phyloP scores from a whole-genome alignment of 768 basidiomycete genomes.

The Leccinum subgranulosum region DNA sequence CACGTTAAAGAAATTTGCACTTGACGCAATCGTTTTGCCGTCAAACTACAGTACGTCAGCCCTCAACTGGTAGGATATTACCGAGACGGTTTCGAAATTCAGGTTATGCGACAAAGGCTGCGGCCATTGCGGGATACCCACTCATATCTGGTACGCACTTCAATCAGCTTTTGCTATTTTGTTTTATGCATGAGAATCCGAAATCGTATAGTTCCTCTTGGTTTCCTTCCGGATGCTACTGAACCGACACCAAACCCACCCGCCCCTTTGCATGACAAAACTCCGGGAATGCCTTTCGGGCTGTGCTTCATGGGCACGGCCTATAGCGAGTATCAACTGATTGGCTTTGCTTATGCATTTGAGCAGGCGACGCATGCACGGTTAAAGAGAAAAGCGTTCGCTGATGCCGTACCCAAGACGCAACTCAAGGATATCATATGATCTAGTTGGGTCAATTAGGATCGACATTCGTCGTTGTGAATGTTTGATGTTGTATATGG shows the following conservation, averaged over 20 bases:
- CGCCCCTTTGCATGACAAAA: constrained; percentile 34
- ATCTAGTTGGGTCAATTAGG: background rate
- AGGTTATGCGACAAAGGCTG: constrained; percentile 27
- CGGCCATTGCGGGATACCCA: constrained; percentile 38
- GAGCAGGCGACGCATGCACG: constrained; percentile 57
- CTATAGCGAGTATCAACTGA: constrained; percentile 42
- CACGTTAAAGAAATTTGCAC: constrained; percentile 40
- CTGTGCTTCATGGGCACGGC: constrained; percentile 44
- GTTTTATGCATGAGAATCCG: constrained; percentile 29
- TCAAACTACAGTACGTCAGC: constrained; percentile 14
- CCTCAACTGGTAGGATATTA: background rate
- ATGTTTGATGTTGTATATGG: background rate
- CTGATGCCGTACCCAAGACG: constrained; percentile 54
- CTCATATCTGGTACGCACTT: constrained; percentile 29
- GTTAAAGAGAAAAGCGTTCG: constrained; percentile 43
- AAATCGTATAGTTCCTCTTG: constrained; percentile 39
- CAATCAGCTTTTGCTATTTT: background rate
- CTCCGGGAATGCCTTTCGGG: constrained; percentile 42
- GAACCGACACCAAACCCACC: constrained; percentile 26
- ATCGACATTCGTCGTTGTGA: background rate
- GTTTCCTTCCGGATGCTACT: constrained; percentile 35
- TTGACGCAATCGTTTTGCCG: constrained; percentile 54
- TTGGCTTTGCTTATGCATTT: constrained; percentile 45
- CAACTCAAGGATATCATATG: constrained; percentile 37
- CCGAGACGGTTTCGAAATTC: background rate